A percentile compares a stretch with the other conserved stretches of the same genome.
phyloP scores from a whole-genome alignment of 495 filamentous ascomycete species.

The Parmelia sp. region DNA sequence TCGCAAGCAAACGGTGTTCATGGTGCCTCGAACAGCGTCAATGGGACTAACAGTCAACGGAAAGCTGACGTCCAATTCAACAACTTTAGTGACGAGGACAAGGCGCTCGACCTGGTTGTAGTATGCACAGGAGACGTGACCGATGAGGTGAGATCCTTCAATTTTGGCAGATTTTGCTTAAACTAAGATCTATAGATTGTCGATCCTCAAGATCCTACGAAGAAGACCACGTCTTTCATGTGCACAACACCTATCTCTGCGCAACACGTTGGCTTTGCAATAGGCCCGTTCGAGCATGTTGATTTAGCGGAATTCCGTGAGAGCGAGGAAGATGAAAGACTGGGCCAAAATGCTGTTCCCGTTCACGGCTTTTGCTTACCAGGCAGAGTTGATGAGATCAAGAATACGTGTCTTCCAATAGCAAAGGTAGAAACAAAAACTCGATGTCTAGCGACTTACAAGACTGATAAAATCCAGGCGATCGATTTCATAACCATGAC shows the following conservation, averaged over 20 bases:
- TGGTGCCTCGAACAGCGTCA: slow-evolving; percentile 10
- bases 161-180: slow-evolving; percentile 5
- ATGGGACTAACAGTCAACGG: slow-evolving; percentile 10
- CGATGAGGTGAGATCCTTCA: slow-evolving; percentile 54
- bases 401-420: slow-evolving; percentile 74
- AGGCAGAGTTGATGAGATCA: slow-evolving; percentile 66
- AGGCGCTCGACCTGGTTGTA: slow-evolving; percentile 76
- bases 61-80: slow-evolving; percentile 2
- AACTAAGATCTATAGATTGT: slow-evolving; percentile 43
- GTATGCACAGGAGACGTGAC: slow-evolving; percentile 83
- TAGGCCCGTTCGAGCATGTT: slow-evolving; percentile 91
- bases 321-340: slow-evolving; percentile 81
- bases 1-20: background rate
- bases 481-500: slow-evolving; percentile 80
- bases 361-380: slow-evolving; percentile 89
- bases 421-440: slow-evolving; percentile 40
- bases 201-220: slow-evolving; percentile 64
- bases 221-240: slow-evolving; percentile 78
- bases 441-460: background rate
- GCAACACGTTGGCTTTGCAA: slow-evolving; percentile 82
- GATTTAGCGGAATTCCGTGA: slow-evolving; percentile 85
- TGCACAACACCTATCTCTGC: slow-evolving; percentile 64
- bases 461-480: slow-evolving; percentile 37
- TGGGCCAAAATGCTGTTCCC: slow-evolving; percentile 74
- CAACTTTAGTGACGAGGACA: slow-evolving; percentile 65